A percentile compares a stretch with the other conserved stretches of the same genome.
Conservation (phyloP, 2,329 filamentous ascomycete species). For the Chrysoporthe puriensis region DNA sequence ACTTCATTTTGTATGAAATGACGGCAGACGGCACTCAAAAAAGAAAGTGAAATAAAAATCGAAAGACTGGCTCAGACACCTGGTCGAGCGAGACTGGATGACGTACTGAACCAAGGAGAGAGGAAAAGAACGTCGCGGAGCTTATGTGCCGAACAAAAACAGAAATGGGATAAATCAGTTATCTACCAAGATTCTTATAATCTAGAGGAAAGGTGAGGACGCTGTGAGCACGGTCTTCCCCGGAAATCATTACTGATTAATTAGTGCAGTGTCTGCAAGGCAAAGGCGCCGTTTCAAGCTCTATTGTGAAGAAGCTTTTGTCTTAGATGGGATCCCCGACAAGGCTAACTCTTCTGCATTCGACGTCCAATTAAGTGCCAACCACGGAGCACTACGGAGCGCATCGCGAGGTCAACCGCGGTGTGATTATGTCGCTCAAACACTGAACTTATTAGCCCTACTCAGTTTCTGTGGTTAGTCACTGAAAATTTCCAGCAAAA, state of each 20-base stretch:
- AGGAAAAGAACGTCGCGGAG: not conserved
- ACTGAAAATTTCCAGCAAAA: too few species aligned
- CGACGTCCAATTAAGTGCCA: too few species aligned
- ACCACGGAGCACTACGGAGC: too few species aligned
- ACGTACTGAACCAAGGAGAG: not conserved
- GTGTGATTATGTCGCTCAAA: too few species aligned
- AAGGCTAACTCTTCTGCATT: not conserved
- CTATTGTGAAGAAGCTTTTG: not conserved
- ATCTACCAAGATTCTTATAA: not conserved
- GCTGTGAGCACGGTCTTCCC: too few species aligned
- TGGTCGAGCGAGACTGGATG: not conserved
- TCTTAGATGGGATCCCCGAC: not conserved
- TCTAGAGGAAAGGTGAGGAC: not conserved
- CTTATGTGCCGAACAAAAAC: not conserved
- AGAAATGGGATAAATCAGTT: not conserved
- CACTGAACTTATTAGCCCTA: too few species aligned
- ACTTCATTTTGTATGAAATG: constrained; percentile 12
- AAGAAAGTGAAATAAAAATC: not conserved
- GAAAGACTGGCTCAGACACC: not conserved
- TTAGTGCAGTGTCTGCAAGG: too few species aligned
- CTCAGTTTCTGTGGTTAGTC: too few species aligned
- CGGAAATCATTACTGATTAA: too few species aligned
- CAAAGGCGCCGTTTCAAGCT: not conserved
- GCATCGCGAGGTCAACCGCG: too few species aligned
- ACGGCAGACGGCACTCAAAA: not conserved